Evolutionary conservation across 2,329 filamentous ascomycete species (phyloP).

Genomic region (Aphanoascus verrucosus): DNA sequence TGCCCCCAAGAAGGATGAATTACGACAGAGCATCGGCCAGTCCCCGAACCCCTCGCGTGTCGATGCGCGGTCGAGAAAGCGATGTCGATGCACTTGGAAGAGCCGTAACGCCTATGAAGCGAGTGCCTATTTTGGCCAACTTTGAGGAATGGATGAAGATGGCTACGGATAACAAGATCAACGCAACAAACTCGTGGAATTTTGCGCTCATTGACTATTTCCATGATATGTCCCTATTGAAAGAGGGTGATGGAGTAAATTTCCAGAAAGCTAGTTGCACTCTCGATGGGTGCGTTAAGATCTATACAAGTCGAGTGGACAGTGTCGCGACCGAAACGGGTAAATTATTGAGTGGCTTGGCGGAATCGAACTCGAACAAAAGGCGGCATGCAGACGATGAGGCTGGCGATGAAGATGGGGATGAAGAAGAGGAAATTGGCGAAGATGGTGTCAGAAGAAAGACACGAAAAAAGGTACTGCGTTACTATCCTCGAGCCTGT

Average conservation of each 20-base stretch:
- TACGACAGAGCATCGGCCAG: conserved; percentile 34
- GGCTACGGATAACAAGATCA: conserved; percentile 99
- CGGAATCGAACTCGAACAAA: conserved; percentile 61
- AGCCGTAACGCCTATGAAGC: conserved; percentile 88
- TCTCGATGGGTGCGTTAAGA: conserved; percentile 95
- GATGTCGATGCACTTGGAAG: conserved; percentile 55
- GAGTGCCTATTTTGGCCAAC: conserved; percentile 88
- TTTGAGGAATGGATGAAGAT: conserved; percentile 99
- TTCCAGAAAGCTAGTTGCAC: conserved; percentile 98
- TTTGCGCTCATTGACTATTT: conserved; percentile 99
- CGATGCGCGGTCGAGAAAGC: conserved; percentile 27
- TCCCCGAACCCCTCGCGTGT: conserved; percentile 41
- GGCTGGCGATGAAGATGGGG: conserved; percentile 52
- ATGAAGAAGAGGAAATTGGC: conserved; percentile 42
- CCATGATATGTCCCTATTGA: conserved; percentile 94
- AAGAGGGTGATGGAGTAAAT: conserved; percentile 93
- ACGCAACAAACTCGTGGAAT: conserved; percentile 96
- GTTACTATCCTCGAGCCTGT: not conserved
- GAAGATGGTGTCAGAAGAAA: conserved; percentile 39
- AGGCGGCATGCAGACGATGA: conserved; percentile 52
- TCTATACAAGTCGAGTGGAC: conserved; percentile 96
- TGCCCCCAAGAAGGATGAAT: conserved; percentile 27
- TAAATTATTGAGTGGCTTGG: conserved; percentile 83
- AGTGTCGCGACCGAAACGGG: conserved; percentile 96
- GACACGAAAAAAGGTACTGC: conserved; percentile 58